Evolutionary conservation across 768 basidiomycete species (phyloP).

Genomic region (Boletellus emodensis): DNA sequence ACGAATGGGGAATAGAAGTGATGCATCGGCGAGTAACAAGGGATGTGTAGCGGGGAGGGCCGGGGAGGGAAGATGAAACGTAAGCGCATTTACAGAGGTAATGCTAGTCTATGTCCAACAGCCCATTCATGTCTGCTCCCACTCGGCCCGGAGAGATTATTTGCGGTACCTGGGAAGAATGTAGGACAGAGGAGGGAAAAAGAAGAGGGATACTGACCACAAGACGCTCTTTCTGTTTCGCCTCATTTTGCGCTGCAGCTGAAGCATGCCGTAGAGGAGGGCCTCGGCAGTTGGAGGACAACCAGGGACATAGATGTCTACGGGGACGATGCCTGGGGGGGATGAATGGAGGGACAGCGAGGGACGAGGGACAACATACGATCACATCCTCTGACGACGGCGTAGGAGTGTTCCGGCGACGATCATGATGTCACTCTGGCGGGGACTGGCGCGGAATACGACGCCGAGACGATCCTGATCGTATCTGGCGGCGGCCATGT

Average conservation of each 20-base stretch:
- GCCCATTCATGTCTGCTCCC: slow-evolving; percentile 4
- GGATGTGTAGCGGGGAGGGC: neutral
- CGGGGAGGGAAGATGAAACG: slow-evolving; percentile 6
- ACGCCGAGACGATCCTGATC: slow-evolving; percentile 97
- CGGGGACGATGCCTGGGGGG: slow-evolving; percentile 82
- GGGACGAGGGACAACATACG: slow-evolving; percentile 46
- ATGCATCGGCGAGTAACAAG: slow-evolving; percentile 2
- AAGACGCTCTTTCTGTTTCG: slow-evolving; percentile 80
- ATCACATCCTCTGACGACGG: slow-evolving; percentile 97
- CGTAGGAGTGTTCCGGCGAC: slow-evolving; percentile 99
- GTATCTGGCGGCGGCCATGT: slow-evolving; percentile 98
- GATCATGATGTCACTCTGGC: slow-evolving; percentile 98
- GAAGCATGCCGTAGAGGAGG: slow-evolving; percentile 92
- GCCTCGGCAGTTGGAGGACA: slow-evolving; percentile 97
- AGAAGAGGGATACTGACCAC: slow-evolving; percentile 51
- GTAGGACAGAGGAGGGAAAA: neutral
- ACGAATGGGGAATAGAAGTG: neutral
- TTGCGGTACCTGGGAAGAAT: slow-evolving; percentile 25
- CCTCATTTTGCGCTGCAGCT: slow-evolving; percentile 95
- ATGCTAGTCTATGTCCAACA: slow-evolving; percentile 23
- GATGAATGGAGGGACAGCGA: slow-evolving; percentile 9
- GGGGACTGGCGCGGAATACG: slow-evolving; percentile 98
- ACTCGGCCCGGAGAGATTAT: slow-evolving; percentile 6
- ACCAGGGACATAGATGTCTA: slow-evolving; percentile 97
- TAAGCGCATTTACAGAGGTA: slow-evolving; percentile 17